Base-by-base conservation (phyloP, 352 stramenopile species). In the Pythium pyrilobum region DNA sequence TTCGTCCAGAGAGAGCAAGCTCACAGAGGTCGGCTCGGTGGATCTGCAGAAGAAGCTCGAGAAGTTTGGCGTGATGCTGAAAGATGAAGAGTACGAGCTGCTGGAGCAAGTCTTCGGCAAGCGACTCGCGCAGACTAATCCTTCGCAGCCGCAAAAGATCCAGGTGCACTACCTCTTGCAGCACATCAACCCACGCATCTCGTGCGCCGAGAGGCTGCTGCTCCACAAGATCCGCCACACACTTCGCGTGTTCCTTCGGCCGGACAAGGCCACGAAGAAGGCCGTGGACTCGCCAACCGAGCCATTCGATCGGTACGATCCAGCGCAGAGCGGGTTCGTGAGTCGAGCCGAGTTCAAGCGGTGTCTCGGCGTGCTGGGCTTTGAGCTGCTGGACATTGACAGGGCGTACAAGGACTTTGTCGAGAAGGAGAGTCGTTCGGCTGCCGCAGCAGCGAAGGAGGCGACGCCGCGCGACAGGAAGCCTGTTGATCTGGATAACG, bases 331-430 rank as follows among this genome's bases (percentile, higher is more conserved):
- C 52, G 72, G 77, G 0, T 68, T 64, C 41, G 58, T 92, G 24
- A 83, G 65, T 37, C 65, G 81, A 21, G 75, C 70, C 5, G 73
- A 82, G 27, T 92, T 92, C 56, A 83, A 86, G 38, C 71, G 81
- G 34, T 77, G 72, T 39, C 52, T 92, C 8, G 59, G 61, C 18
- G 65, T 73, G 6, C 45, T 89, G 24, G 82, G 82, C 0, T 93
- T 91, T 45, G 68, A 88, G n/a, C 41, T 91, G 13, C 63, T 89
- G 29, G 81, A 78, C 43, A 58, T 85, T 23, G 72, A 87, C 24
- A 66, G 69, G 12, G 71, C 75, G 24, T 84, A 83, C 50, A 72
- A 60, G 34, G 67, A 75, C 11, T 43, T 81, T 27, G 25, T 85
- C 28, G 52, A 56, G 34, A 64, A 21, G 51, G 53, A 66, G n/a